These are phyloP conservation scores for Sonneratia caseolaris DNA, from an alignment of 345 rosid species.

Conservation along the genomic window DNA sequence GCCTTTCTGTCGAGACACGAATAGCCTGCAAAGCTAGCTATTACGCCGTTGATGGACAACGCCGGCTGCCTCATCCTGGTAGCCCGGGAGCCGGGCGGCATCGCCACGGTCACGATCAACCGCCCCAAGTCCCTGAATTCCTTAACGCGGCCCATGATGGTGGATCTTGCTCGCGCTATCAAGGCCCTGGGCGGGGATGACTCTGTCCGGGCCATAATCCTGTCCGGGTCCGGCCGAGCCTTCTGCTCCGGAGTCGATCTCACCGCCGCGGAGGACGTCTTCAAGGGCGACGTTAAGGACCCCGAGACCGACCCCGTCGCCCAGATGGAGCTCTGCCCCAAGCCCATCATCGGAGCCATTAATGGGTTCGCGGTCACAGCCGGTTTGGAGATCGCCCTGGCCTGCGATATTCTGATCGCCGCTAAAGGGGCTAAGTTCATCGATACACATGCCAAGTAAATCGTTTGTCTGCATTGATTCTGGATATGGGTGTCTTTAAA, in stretches of 20 bases:
- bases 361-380: conserved; percentile 84
- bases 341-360: conserved; percentile 84
- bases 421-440: conserved; percentile 68
- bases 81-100: conserved; percentile 44
- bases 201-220: conserved; percentile 49
- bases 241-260: conserved; percentile 91
- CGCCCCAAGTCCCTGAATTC: conserved; percentile 63
- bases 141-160: conserved; percentile 50
- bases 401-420: conserved; percentile 78
- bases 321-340: conserved; percentile 73
- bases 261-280: conserved; percentile 75
- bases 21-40: no score
- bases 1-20: no score
- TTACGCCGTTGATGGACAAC: conserved; percentile 1
- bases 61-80: conserved; percentile 46
- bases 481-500: neutral
- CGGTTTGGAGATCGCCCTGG: conserved; percentile 82
- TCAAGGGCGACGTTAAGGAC: conserved; percentile 92
- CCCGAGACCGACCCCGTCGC: conserved; percentile 51
- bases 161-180: conserved; percentile 53
- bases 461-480: neutral
- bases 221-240: conserved; percentile 70
- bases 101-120: conserved; percentile 66
- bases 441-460: conserved; percentile 78
- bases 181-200: conserved; percentile 44